Base-by-base conservation (phyloP, 1,284 basidiomycete species). In the Kwoniella shivajii region DNA sequence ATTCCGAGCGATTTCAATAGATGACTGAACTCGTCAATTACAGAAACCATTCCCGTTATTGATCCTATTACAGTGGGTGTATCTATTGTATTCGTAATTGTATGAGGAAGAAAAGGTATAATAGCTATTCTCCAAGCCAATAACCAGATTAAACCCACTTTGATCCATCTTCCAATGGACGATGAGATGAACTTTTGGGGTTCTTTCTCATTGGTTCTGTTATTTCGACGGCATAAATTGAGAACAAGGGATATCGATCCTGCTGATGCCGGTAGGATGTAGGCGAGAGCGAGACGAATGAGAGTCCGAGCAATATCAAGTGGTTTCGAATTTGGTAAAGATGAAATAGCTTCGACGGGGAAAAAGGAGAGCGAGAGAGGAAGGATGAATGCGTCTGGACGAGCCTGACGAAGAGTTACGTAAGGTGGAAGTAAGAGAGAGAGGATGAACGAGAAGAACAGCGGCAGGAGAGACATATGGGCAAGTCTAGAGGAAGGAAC, bases 321-420 rank as follows among this genome's bases (percentile, higher is more conserved):
- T 34, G 46, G 39, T 29, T 46, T 26, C 10, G n/a, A 37, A 22
- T 55, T 38, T 6, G 54, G 46, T 16, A 55, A 18, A 14, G 29
- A 14, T 4, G 18, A 11, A 22, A 55, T 42, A 24, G 30, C 27
- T 14, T 29, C 24, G 4, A 39, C 10, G 14, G 54, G 54, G 26
- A 55, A 11, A 16, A 29, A 48, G 22, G 39, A 27, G 3, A 55
- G 30, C 11, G 45, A 30, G 37, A 49, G 16, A 22, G 54, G 31
- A 24, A 55, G 36, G 24, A 55, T 16, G 46, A 55, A 44, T 13
- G 46, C 33, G 30, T 55, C 30, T 3, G 34, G 13, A 6, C 31
- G 20, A 27, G 13, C 26, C 26, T 41, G 24, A 31, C 31, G 46
- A 3, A 44, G 37, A 24, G 34, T 24, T 16, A 22, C 6, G n/a